Evolutionary conservation across 345 rosid species (phyloP), one percentile per base, ranked within the genome.

Genomic region (Capsella bursapastoris): DNA sequence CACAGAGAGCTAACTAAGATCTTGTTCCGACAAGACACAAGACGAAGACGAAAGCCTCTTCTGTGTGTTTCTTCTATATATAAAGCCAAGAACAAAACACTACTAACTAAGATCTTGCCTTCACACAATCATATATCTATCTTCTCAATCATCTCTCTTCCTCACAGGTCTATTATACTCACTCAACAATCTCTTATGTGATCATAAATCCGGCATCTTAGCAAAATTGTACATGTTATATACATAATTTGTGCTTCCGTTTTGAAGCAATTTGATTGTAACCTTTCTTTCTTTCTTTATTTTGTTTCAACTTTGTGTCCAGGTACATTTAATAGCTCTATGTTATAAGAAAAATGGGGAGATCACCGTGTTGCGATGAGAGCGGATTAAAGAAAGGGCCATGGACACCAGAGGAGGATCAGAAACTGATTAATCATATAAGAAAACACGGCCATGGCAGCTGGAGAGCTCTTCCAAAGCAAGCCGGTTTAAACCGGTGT

Each of bases 391-490:
- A 86, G 71, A 90, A 86, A 77, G 96, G 96, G 22, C 93, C 96
- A 27, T 90, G 96, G 96, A 86, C 89, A 3, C 88, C 90, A 6
- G 96, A 90, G 63, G 96, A 90, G 63, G 96, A 90, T 47, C 48
- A 57, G 57, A 84, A 79, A 71, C 86, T 90, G 37, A 68, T 85
- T 1, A 86, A 82, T 68, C 80, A 78, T 71, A 85, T 90, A 63
- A 59, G 77, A 44, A 73, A 82, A 56, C 80, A 90, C 12, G 96
- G 91, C 22, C 91, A 84, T 84, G 93, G 91, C 76, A 90, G 93
- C 44, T 90, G 96, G 93, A 85, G 93, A 82, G 87, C 89, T 45
- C 87, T 88, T 48, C 96, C 96, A 0, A 83, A 71, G 69, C 89
- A 82, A 41, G 91, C 93, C 5, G 93, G 93, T 16, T 68, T 90